Percentiles rank a stretch among this genome's conserved stretches.
phyloP scores from a whole-genome alignment of 164 flowering plant genomes.

The Santalum album region DNA sequence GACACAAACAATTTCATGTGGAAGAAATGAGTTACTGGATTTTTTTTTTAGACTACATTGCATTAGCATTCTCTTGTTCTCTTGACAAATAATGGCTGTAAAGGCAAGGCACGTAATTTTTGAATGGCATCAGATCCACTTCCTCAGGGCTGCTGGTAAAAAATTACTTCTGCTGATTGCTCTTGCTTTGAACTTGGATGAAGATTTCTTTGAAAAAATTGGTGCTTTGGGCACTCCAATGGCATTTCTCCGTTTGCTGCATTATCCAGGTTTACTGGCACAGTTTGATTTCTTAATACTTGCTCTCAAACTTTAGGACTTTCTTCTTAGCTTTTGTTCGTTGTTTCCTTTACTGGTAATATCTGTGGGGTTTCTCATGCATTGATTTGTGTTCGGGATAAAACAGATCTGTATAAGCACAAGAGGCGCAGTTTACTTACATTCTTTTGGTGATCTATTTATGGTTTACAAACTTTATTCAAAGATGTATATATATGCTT shows the following conservation, averaged over 20 bases:
- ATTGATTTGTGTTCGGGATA: no score
- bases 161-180: constrained; percentile 51
- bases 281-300: background rate
- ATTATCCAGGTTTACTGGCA: constrained; percentile 60
- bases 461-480: no score
- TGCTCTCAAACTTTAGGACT: background rate
- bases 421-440: no score
- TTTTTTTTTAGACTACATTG: no score
- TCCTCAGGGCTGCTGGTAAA: constrained; percentile 43
- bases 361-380: background rate
- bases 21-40: no score
- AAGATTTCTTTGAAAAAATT: constrained; percentile 49
- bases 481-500: no score
- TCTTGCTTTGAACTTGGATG: constrained; percentile 55
- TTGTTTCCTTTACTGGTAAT: background rate
- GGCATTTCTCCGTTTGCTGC: constrained; percentile 59
- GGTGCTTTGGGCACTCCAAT: constrained; percentile 51
- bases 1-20: no score
- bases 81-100: no score
- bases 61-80: no score
- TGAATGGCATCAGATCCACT: constrained; percentile 7
- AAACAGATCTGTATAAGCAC: no score
- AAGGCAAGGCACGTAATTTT: no score
- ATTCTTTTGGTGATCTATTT: no score
- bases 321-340: background rate